Percentiles rank a stretch among this genome's conserved stretches.
Conservation (phyloP, 2,329 filamentous ascomycete species). For the Didymellaceae sp. region DNA sequence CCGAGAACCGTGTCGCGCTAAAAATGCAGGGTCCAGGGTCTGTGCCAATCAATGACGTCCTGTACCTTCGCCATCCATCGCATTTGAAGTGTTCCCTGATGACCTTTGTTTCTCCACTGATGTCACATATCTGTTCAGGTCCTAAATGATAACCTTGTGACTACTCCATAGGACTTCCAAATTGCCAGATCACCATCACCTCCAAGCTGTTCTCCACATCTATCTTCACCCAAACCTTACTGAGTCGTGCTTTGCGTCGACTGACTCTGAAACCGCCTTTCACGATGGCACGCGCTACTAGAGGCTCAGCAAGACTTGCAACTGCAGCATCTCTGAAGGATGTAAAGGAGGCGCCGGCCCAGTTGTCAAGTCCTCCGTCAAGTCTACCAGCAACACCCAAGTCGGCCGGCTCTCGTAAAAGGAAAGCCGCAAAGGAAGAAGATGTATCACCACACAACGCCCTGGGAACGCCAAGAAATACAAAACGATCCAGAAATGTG, state of each 20-base stretch:
- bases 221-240: constrained; percentile 3
- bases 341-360: constrained; percentile 37
- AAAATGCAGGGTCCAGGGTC: constrained; percentile 33
- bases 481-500: constrained; percentile 48
- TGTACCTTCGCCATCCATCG: constrained; percentile 30
- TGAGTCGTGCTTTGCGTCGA: constrained; percentile 7
- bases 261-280: background rate
- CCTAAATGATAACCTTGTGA: background rate
- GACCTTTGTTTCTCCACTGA: constrained; percentile 6
- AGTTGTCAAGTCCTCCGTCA: constrained; percentile 55
- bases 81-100: constrained; percentile 11
- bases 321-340: constrained; percentile 16
- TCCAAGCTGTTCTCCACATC: constrained; percentile 22
- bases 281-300: constrained; percentile 43
- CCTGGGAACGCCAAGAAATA: constrained; percentile 28
- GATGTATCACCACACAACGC: constrained; percentile 12
- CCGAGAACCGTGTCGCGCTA: constrained; percentile 25
- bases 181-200: too few species aligned
- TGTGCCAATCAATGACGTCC: constrained; percentile 45
- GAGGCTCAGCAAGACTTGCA: constrained; percentile 31
- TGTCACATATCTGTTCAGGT: background rate
- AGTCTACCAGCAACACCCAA: constrained; percentile 48
- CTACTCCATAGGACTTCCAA: too few species aligned
- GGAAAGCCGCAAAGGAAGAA: constrained; percentile 36
- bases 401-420: constrained; percentile 33